Evolutionary conservation across 2,329 filamentous ascomycete species (phyloP).

Genomic region (Aureobasidium pullulans): DNA sequence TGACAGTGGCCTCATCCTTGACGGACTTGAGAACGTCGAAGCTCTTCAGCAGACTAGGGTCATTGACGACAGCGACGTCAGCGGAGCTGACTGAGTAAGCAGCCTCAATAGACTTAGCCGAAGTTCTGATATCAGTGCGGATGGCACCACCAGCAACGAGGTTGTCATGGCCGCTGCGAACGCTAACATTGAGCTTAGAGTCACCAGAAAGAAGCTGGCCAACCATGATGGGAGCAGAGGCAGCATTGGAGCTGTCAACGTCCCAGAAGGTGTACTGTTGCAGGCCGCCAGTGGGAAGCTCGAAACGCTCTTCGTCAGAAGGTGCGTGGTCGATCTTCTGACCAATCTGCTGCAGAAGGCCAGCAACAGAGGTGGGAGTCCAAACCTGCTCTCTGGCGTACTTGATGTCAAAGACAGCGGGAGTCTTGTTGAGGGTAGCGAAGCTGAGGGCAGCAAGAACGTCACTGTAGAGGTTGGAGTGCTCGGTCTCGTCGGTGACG

Average conservation of each 20-base stretch:
- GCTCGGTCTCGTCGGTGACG: conserved; percentile 65
- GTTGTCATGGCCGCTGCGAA: conserved; percentile 55
- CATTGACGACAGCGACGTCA: conserved; percentile 70
- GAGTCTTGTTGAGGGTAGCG: conserved; percentile 56
- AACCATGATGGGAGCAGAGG: conserved; percentile 55
- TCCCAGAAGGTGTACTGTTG: conserved; percentile 95
- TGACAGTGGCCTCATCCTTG: conserved; percentile 62
- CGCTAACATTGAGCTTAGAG: conserved; percentile 53
- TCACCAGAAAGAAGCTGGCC: conserved; percentile 55
- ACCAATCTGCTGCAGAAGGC: conserved; percentile 40
- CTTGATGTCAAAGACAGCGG: conserved; percentile 73
- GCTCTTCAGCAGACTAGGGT: conserved; percentile 71
- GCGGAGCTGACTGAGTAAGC: conserved; percentile 74
- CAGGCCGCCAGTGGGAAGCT: conserved; percentile 41
- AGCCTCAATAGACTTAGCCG: conserved; percentile 74
- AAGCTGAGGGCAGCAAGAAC: conserved; percentile 81
- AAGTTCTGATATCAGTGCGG: conserved; percentile 77
- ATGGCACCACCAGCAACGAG: conserved; percentile 66
- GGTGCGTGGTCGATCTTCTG: conserved; percentile 31
- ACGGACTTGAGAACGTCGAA: conserved; percentile 66
- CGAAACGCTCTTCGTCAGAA: conserved; percentile 28
- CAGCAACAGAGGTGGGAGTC: conserved; percentile 48
- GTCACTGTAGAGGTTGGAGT: conserved; percentile 87
- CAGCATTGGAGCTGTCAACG: conserved; percentile 63
- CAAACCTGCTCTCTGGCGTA: conserved; percentile 68